These are phyloP conservation scores for Prasinococcaceae sp. DNA, from an alignment of 139 green algal species.

Conservation along the genomic window DNA sequence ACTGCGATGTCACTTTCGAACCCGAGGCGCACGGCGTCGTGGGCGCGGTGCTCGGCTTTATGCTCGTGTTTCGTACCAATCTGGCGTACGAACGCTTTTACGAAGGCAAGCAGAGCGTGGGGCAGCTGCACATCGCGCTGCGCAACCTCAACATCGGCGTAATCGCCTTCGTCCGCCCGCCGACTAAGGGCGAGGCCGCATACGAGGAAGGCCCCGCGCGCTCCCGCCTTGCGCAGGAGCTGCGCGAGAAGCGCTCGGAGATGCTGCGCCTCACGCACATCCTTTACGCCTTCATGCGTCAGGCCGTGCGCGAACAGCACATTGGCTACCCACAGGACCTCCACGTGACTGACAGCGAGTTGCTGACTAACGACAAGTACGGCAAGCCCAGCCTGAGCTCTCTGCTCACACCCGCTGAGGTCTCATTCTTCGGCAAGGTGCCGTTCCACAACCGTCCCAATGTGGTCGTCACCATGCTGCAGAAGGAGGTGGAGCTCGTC, in stretches of 20 bases:
- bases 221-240: too few relatives aligned
- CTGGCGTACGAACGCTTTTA: conserved; percentile 11
- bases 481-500: not conserved
- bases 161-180: not conserved
- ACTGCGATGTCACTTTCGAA: conserved; percentile 5
- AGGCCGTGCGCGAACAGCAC: conserved; percentile 2
- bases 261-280: conserved; percentile 3
- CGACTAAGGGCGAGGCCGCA: not conserved
- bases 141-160: conserved; percentile 5
- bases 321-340: not conserved
- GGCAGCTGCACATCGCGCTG: not conserved
- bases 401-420: not conserved
- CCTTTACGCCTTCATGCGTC: conserved; percentile 6
- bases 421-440: not conserved
- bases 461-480: not conserved
- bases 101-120: conserved; percentile 5
- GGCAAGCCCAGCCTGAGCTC: not conserved
- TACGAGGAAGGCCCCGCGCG: too few relatives aligned
- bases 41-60: conserved; percentile 6
- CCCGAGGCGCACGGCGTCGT: conserved; percentile 1
- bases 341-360: not conserved
- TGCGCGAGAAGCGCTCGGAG: conserved; percentile 2
- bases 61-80: conserved; percentile 10
- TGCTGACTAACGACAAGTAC: conserved; percentile 1
- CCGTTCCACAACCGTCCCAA: not conserved